Percentiles rank a stretch among this genome's conserved stretches.
Conservation (phyloP, 202 grass and related monocot genomes). For the Panicum virgatum region DNA sequence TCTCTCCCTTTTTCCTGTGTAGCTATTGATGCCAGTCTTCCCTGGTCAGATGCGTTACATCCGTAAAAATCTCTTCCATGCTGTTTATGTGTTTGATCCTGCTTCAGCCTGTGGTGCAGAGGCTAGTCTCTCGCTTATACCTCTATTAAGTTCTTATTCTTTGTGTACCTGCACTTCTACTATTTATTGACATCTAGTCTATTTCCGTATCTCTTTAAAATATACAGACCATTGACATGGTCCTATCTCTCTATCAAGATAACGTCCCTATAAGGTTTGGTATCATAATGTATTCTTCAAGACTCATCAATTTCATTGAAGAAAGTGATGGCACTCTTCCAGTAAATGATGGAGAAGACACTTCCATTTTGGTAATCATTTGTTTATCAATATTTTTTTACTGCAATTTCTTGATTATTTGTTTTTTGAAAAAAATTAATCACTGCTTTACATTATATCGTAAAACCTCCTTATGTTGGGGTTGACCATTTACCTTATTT, state of each 20-base stretch:
- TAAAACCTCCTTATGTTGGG: neutral
- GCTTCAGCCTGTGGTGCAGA: constrained; percentile 74
- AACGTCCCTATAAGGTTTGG: constrained; percentile 88
- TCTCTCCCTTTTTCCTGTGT: constrained; percentile 33
- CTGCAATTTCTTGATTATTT: constrained; percentile 25
- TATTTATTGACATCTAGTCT: constrained; percentile 32
- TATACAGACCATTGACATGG: constrained; percentile 77
- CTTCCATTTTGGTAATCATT: constrained; percentile 78
- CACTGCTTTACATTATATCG: constrained; percentile 35
- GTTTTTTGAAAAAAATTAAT: constrained; percentile 36
- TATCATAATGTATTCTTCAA: constrained; percentile 89
- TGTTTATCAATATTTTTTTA: constrained; percentile 4
- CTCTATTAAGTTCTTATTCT: constrained; percentile 6
- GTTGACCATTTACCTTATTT: constrained; percentile 7
- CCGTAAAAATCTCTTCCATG: constrained; percentile 94
- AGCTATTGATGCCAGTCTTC: constrained; percentile 99
- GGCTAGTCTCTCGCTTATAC: constrained; percentile 51
- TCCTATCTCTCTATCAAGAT: constrained; percentile 86
- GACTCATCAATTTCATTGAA: constrained; percentile 62
- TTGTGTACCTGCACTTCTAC: constrained; percentile 27
- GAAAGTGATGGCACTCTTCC: constrained; percentile 62
- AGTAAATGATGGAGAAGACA: constrained; percentile 56
- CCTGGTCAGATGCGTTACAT: constrained; percentile 97
- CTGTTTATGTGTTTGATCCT: constrained; percentile 97
- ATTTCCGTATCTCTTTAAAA: constrained; percentile 42